Evolutionary conservation across 192 early-diverging fungal genomes (phyloP).

Genomic region (Spizellomyces punctatus): DNA sequence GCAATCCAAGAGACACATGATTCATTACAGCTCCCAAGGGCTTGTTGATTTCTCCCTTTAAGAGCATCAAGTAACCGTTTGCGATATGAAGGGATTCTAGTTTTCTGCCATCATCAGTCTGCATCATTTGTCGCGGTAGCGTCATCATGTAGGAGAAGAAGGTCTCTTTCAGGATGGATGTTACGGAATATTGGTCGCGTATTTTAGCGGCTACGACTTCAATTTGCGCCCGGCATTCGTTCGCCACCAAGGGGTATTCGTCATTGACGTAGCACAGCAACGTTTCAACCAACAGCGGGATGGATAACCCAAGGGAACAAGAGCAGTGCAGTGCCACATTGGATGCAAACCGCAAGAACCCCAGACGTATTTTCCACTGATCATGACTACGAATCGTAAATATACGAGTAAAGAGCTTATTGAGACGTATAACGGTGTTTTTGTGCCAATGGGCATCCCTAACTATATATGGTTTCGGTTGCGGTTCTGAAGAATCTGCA

Average conservation of each 20-base stretch:
- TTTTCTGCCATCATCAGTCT: conserved; percentile 19
- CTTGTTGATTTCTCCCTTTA: conserved; percentile 8
- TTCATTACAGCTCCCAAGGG: conserved; percentile 8
- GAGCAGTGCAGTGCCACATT: conserved; percentile 6
- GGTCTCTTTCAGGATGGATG: conserved; percentile 15
- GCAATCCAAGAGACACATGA: conserved; percentile 13
- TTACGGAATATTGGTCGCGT: background rate
- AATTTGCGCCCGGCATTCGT: conserved; percentile 4
- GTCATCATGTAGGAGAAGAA: conserved; percentile 15
- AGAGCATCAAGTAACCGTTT: conserved; percentile 24
- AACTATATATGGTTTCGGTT: background rate
- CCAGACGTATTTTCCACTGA: conserved; percentile 26
- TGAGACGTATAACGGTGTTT: conserved; percentile 7
- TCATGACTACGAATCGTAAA: conserved; percentile 21
- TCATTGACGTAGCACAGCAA: conserved; percentile 29
- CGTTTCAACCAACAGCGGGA: conserved; percentile 31
- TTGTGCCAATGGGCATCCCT: conserved; percentile 19
- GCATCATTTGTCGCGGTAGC: conserved; percentile 18
- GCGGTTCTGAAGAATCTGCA: background rate
- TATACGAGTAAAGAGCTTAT: conserved; percentile 1
- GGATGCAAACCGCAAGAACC: conserved; percentile 13
- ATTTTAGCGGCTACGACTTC: background rate
- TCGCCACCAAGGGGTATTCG: conserved; percentile 18
- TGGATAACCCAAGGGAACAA: background rate
- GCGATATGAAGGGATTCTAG: conserved; percentile 13